Evolutionary conservation across 2,329 filamentous ascomycete genomes (phyloP).

Genomic region (Paecilomyces niveus): DNA sequence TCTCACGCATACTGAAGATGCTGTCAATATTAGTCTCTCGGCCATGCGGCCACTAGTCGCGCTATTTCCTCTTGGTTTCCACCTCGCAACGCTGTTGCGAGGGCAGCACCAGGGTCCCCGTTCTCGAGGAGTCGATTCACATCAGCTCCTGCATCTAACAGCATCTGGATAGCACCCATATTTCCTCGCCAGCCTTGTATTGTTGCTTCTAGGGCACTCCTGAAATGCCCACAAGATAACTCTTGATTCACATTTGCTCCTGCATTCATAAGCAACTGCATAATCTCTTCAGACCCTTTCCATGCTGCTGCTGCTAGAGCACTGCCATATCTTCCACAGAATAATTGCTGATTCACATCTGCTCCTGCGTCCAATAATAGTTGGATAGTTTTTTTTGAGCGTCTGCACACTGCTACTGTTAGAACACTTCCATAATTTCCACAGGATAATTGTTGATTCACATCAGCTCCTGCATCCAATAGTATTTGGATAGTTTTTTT

Average conservation of each 20-base stretch:
- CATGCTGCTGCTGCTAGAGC: conserved; percentile 1
- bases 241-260: conserved; percentile 1
- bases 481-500: neutral
- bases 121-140: neutral
- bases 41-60: too few relatives aligned
- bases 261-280: neutral
- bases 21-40: too few relatives aligned
- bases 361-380: neutral
- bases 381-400: neutral
- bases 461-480: conserved; percentile 1
- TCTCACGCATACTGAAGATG: too few relatives aligned
- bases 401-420: neutral
- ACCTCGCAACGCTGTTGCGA: too few relatives aligned
- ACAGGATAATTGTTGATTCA: neutral
- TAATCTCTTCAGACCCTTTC: neutral
- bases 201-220: neutral
- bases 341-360: neutral
- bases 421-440: neutral
- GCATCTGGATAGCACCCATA: neutral
- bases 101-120: too few relatives aligned
- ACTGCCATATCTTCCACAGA: neutral
- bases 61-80: too few relatives aligned
- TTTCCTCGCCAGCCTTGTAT: neutral
- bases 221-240: neutral
- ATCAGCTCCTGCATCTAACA: conserved; percentile 3